phyloP scores from a whole-genome alignment of 2,329 filamentous ascomycete species.

The Phaeosphaeriaceae sp. region DNA sequence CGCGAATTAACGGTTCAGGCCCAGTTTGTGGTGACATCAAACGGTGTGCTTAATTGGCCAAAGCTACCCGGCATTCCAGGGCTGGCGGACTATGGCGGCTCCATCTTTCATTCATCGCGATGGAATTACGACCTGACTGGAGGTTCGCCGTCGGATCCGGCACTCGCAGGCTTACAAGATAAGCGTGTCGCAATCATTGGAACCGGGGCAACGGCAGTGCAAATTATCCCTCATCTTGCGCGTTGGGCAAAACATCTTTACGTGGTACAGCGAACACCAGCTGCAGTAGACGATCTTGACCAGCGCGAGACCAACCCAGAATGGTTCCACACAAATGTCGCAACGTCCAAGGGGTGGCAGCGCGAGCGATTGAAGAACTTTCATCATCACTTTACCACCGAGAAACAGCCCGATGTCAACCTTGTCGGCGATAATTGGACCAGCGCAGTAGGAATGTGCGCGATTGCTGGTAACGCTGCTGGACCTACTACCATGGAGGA shows the following conservation, averaged over 20 bases:
- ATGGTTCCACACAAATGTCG: constrained; percentile 16
- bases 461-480: constrained; percentile 7
- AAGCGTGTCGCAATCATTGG: constrained; percentile 47
- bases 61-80: constrained; percentile 41
- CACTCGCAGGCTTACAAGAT: constrained; percentile 44
- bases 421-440: constrained; percentile 61
- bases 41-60: constrained; percentile 53
- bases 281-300: constrained; percentile 48
- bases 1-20: not conserved
- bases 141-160: constrained; percentile 20
- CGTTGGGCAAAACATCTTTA: constrained; percentile 59
- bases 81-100: constrained; percentile 21
- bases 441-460: constrained; percentile 26
- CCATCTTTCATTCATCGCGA: constrained; percentile 39
- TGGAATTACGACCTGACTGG: constrained; percentile 38
- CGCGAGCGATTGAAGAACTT: constrained; percentile 56
- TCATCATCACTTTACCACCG: constrained; percentile 44
- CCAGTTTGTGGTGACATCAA: constrained; percentile 50
- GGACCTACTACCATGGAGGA: not conserved
- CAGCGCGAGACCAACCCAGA: constrained; percentile 17
- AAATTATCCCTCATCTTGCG: constrained; percentile 50
- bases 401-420: constrained; percentile 35
- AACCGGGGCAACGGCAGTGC: constrained; percentile 42
- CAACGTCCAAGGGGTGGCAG: constrained; percentile 57
- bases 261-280: constrained; percentile 65